phyloP scores from a whole-genome alignment of 352 stramenopile species.

The Peronospora farinosa region DNA sequence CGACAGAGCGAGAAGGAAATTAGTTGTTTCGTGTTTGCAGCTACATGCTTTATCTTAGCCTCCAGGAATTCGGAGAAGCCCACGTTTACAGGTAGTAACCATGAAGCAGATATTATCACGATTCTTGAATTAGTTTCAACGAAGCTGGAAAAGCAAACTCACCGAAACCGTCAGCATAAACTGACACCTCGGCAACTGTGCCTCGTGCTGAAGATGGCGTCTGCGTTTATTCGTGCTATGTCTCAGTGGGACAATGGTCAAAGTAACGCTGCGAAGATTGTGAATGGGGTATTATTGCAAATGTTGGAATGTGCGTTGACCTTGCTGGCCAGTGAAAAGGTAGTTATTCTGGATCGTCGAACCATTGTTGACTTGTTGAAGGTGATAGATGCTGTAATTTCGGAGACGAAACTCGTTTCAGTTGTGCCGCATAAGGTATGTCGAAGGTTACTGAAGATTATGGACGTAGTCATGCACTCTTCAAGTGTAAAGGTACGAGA shows the following conservation, averaged over 20 bases:
- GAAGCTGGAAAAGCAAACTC: slow-evolving; percentile 21
- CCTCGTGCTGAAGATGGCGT: slow-evolving; percentile 32
- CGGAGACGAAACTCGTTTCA: slow-evolving; percentile 5
- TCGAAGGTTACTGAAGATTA: slow-evolving; percentile 6
- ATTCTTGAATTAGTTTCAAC: slow-evolving; percentile 20
- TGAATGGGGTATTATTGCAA: slow-evolving; percentile 12
- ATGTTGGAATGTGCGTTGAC: slow-evolving; percentile 20
- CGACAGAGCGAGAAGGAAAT: slow-evolving; percentile 9
- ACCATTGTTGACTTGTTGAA: slow-evolving; percentile 19
- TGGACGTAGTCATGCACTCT: slow-evolving; percentile 5
- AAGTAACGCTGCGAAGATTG: slow-evolving; percentile 6
- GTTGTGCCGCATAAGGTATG: slow-evolving; percentile 15
- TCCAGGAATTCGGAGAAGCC: slow-evolving; percentile 12
- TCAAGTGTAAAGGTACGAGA: slow-evolving; percentile 23
- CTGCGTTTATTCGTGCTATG: slow-evolving; percentile 17
- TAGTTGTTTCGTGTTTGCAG: slow-evolving; percentile 37
- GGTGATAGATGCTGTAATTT: slow-evolving; percentile 19
- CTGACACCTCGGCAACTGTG: slow-evolving; percentile 24
- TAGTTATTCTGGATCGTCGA: slow-evolving; percentile 16
- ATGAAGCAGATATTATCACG: slow-evolving; percentile 2
- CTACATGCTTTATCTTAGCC: slow-evolving; percentile 41
- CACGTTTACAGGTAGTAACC: slow-evolving; percentile 6
- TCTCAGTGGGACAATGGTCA: slow-evolving; percentile 6
- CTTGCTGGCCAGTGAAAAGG: slow-evolving; percentile 13
- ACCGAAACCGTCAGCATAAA: slow-evolving; percentile 14